Percentiles rank a stretch among this genome's conserved stretches.
Evolutionary conservation across 768 basidiomycete genomes (phyloP).

Genomic region (Termitomyces sp.): DNA sequence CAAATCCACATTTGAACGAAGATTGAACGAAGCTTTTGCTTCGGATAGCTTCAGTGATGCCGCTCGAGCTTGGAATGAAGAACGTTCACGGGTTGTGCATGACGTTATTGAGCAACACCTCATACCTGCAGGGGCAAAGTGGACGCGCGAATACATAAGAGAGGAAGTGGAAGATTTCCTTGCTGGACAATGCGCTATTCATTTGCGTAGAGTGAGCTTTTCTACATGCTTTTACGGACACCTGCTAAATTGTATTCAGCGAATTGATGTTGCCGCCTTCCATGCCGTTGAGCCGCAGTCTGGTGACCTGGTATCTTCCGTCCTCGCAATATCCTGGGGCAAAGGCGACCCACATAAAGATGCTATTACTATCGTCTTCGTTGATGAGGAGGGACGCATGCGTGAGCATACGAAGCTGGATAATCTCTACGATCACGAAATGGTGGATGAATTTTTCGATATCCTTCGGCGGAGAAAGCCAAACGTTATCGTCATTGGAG

Average conservation of each 20-base stretch:
- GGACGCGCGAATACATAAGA: slow-evolving; percentile 84
- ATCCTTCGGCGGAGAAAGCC: slow-evolving; percentile 81
- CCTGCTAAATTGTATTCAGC: slow-evolving; percentile 41
- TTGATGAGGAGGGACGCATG: slow-evolving; percentile 86
- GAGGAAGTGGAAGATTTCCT: slow-evolving; percentile 89
- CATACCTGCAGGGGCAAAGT: slow-evolving; percentile 82
- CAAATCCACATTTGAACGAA: slow-evolving; percentile 66
- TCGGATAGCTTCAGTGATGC: slow-evolving; percentile 84
- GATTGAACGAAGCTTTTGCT: slow-evolving; percentile 75
- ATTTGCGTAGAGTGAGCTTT: slow-evolving; percentile 63
- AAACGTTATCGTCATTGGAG: slow-evolving; percentile 85
- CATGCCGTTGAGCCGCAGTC: slow-evolving; percentile 54
- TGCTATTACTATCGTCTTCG: slow-evolving; percentile 76
- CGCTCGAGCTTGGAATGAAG: slow-evolving; percentile 87
- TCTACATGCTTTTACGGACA: not conserved
- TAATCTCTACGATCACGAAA: slow-evolving; percentile 72
- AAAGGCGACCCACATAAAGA: slow-evolving; percentile 93
- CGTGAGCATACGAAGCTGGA: slow-evolving; percentile 90
- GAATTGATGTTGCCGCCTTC: slow-evolving; percentile 81
- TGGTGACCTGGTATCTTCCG: slow-evolving; percentile 72
- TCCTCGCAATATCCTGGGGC: slow-evolving; percentile 92
- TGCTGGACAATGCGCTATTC: slow-evolving; percentile 60
- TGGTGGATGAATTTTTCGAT: slow-evolving; percentile 72
- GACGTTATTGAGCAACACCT: slow-evolving; percentile 78
- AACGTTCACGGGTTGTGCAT: slow-evolving; percentile 74